Conservation (phyloP, 1,139 yeast genomes). For the Meyerozyma carpophila region DNA sequence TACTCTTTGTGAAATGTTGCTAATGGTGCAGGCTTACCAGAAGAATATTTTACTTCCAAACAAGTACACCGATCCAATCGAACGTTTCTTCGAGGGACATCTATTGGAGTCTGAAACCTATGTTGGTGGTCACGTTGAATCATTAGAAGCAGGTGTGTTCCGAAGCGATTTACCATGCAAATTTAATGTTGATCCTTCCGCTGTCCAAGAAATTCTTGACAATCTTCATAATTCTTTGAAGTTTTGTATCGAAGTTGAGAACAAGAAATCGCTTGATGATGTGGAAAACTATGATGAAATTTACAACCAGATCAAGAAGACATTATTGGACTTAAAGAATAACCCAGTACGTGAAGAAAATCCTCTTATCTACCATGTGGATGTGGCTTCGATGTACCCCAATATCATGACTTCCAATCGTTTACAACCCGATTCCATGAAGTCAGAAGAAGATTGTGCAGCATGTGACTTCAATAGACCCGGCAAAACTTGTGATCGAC, state of each 20-base stretch:
- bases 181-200: conserved; percentile 75
- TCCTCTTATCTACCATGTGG: conserved; percentile 94
- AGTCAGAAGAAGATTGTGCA: conserved; percentile 92
- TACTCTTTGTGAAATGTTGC: conserved; percentile 94
- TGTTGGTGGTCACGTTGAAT: conserved; percentile 98
- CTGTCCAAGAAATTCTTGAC: conserved; percentile 69
- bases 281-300: conserved; percentile 78
- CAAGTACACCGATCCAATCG: conserved; percentile 88
- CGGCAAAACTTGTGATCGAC: conserved; percentile 86
- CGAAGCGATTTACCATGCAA: conserved; percentile 78
- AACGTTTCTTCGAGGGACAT: conserved; percentile 92
- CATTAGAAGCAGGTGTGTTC: conserved; percentile 96
- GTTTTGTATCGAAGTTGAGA: conserved; percentile 84
- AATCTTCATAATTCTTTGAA: conserved; percentile 74
- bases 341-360: conserved; percentile 65
- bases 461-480: conserved; percentile 96
- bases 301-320: conserved; percentile 48
- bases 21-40: conserved; percentile 94
- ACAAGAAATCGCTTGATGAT: conserved; percentile 63
- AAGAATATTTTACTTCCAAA: conserved; percentile 78
- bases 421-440: conserved; percentile 97
- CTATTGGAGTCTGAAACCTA: conserved; percentile 92
- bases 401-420: conserved; percentile 97
- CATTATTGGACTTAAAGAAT: conserved; percentile 52
- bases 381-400: conserved; percentile 99